phyloP scores from a whole-genome alignment of 306 rosid genomes.

The Aeschynomene evenia region DNA sequence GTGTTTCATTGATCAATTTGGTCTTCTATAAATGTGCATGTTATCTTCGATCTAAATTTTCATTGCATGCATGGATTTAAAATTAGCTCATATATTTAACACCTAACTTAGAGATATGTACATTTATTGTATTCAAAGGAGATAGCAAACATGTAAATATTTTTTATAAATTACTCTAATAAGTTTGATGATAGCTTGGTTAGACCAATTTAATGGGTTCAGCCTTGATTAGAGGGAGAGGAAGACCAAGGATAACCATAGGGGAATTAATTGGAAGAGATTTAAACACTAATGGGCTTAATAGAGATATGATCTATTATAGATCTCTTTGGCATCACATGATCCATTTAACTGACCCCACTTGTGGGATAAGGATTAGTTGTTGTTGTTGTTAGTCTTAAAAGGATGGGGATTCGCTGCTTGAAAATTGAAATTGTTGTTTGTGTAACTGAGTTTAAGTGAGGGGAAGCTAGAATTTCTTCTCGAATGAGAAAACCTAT shows the following conservation, averaged over 20 bases:
- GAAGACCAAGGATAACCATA: no score
- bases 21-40: background rate
- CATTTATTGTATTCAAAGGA: background rate
- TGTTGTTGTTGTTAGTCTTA: no score
- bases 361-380: no score
- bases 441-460: slow-evolving; percentile 13
- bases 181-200: slow-evolving; percentile 7
- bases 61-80: slow-evolving; percentile 1
- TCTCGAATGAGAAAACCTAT: slow-evolving; percentile 13
- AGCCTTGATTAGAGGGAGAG: no score
- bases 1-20: slow-evolving; percentile 3
- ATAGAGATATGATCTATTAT: no score
- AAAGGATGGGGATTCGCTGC: background rate
- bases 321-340: no score
- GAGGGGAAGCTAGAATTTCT: background rate
- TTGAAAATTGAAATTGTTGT: slow-evolving; percentile 7
- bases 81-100: background rate
- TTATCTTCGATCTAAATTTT: background rate
- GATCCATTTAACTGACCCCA: no score
- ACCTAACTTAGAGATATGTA: slow-evolving; percentile 4
- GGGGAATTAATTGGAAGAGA: no score
- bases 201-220: slow-evolving; percentile 18
- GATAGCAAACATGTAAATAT: background rate
- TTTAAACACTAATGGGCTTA: no score
- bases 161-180: background rate